Base-by-base conservation (phyloP, 73 alveolate species). In the Symbiodinium natans region DNA sequence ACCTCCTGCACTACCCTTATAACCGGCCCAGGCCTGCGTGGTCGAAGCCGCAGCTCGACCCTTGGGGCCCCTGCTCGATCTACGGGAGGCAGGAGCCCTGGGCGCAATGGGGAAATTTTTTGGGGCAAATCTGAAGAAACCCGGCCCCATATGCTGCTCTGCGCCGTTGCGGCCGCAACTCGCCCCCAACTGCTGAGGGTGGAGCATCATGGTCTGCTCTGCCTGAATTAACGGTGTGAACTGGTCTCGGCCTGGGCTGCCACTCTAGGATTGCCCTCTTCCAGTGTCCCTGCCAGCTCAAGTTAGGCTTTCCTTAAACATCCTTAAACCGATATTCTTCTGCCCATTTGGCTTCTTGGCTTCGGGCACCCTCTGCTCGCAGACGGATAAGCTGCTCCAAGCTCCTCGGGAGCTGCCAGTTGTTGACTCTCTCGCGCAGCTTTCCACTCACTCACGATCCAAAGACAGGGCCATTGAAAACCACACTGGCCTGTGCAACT, bases 331-430 rank as follows among this genome's bases (percentile, higher is more conserved):
- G n/a, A n/a, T n/a, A n/a, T n/a, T n/a, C n/a, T n/a, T n/a, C n/a
- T n/a, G n/a, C n/a, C n/a, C n/a, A n/a, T n/a, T n/a, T n/a, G n/a
- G n/a, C n/a, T n/a, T n/a, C n/a, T n/a, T 11, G 52, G 88, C 77
- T 23, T 34, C 31, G 36, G 38, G 23, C 97, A n/a, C 27, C 52
- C 48, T 90, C 97, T 10, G 97, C 88, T 41, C 54, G 52, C 89
- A 90, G 82, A n/a, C 97, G 97, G 42, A 90, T 63, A 21, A 90
- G 89, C 88, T 90, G 97, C 97, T 90, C 89, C 80, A 90, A 71
- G 84, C 75, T 90, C 97, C 89, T 63, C 36, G 3, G 36, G 1
- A 46, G 59, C 13, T 6, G n/a, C n/a, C n/a, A n/a, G n/a, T n/a
- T n/a, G n/a, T n/a, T n/a, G n/a, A n/a, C n/a, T n/a, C n/a, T n/a